Conservation (phyloP, 208 protist genomes). For the Jaenimonas drosophilae region DNA sequence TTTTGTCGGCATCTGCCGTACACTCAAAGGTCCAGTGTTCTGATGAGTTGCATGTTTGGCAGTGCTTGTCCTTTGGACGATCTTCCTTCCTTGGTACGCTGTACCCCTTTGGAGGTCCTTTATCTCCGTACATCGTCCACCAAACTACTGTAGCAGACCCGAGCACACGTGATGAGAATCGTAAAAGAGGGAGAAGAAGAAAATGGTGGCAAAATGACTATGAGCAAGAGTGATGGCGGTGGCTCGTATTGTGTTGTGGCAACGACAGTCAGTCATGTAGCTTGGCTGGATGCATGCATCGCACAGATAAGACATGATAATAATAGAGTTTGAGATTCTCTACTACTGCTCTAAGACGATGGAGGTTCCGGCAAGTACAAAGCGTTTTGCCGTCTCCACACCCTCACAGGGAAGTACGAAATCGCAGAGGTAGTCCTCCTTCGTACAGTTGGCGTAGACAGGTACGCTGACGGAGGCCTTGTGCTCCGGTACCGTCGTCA, state of each 20-base stretch:
- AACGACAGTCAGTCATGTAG: too few species aligned
- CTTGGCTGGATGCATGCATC: too few species aligned
- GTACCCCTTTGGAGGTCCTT: conserved; percentile 67
- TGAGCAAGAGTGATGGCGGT: too few species aligned
- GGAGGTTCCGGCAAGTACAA: conserved; percentile 84
- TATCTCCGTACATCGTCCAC: conserved; percentile 42
- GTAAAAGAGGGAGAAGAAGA: neutral
- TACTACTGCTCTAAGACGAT: conserved; percentile 63
- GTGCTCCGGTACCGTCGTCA: neutral
- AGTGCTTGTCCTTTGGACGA: conserved; percentile 11
- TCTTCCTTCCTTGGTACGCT: conserved; percentile 54
- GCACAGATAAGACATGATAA: neutral
- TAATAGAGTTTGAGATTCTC: neutral
- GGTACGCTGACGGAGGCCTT: conserved; percentile 44
- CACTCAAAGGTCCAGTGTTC: conserved; percentile 84
- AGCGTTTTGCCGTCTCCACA: conserved; percentile 38
- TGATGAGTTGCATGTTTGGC: conserved; percentile 55
- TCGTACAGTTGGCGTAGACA: conserved; percentile 76
- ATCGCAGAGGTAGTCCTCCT: conserved; percentile 82
- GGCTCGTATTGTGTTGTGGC: too few species aligned
- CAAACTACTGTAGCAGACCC: neutral
- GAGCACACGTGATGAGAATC: neutral
- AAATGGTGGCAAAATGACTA: too few species aligned
- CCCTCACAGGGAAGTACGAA: conserved; percentile 73
- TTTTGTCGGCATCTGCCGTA: conserved; percentile 2